These are phyloP conservation scores for Euphrasia arctica DNA, from an alignment of 305 asterid genomes.

Conservation along the genomic window DNA sequence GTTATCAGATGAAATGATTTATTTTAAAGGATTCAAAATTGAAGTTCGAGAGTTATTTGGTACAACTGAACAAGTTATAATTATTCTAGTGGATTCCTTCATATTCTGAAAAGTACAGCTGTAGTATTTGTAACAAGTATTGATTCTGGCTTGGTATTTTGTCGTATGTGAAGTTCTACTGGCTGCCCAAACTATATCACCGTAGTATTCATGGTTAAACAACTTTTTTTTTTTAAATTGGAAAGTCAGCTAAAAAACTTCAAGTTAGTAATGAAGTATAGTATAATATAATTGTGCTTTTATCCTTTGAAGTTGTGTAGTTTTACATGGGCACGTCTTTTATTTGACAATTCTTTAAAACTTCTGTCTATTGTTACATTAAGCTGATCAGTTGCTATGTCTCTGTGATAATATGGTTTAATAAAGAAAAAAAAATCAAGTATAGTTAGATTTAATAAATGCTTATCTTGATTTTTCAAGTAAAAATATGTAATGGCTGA, in stretches of 20 bases:
- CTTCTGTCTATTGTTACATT: neutral
- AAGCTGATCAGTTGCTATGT: neutral
- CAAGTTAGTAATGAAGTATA: neutral
- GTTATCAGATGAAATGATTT: neutral
- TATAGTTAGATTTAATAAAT: neutral
- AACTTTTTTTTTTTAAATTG: neutral
- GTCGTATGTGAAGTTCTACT: neutral
- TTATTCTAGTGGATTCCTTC: constrained; percentile 5
- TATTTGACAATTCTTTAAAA: neutral
- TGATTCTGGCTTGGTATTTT: constrained; percentile 6
- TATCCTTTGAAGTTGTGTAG: constrained; percentile 5
- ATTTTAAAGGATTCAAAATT: neutral
- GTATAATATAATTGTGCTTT: neutral
- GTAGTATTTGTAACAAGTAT: neutral
- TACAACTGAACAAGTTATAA: neutral
- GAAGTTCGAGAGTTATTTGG: constrained; percentile 4
- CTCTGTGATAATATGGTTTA: neutral
- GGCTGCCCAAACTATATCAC: neutral
- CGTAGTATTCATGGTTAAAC: neutral
- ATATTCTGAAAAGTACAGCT: constrained; percentile 1
- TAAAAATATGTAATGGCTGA: neutral
- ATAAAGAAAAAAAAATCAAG: neutral
- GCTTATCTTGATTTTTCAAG: neutral
- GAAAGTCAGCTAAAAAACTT: neutral
- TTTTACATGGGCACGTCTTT: neutral